Percentiles rank a stretch among this genome's conserved stretches.
phyloP scores from a whole-genome alignment of 306 rosid genomes.

The Mimosa bimucronata region DNA sequence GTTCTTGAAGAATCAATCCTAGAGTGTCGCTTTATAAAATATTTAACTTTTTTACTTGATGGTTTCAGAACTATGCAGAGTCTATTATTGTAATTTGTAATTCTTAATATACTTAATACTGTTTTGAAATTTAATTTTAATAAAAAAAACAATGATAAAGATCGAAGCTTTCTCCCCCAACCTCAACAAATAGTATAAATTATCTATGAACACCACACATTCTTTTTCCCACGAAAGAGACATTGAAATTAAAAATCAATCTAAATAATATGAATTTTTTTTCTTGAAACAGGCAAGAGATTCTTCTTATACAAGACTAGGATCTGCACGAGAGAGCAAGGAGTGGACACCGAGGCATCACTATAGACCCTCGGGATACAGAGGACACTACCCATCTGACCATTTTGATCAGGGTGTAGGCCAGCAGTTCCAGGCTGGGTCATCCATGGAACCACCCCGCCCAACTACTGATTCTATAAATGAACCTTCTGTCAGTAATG shows the following conservation, averaged over 20 bases:
- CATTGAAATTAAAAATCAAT: not conserved
- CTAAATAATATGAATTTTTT: not conserved
- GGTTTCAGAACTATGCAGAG: too few species aligned
- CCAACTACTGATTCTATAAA: slow-evolving; percentile 82
- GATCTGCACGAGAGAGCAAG: slow-evolving; percentile 58
- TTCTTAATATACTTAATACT: too few species aligned
- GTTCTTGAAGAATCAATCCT: not conserved
- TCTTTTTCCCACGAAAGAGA: too few species aligned
- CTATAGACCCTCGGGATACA: slow-evolving; percentile 50
- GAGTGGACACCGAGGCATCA: slow-evolving; percentile 54
- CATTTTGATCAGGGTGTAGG: slow-evolving; percentile 45
- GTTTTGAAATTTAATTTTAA: too few species aligned
- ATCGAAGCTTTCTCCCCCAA: too few species aligned
- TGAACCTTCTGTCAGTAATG: slow-evolving; percentile 80
- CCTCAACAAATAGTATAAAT: too few species aligned
- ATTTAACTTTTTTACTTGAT: too few species aligned
- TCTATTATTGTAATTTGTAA: too few species aligned
- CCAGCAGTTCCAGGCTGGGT: slow-evolving; percentile 45
- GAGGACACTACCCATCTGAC: slow-evolving; percentile 52
- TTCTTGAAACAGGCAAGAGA: slow-evolving; percentile 54
- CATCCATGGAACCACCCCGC: slow-evolving; percentile 70
- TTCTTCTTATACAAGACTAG: slow-evolving; percentile 57
- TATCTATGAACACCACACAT: too few species aligned
- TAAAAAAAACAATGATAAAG: too few species aligned
- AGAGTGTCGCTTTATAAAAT: not conserved